Evolutionary conservation across 2,329 filamentous ascomycete genomes (phyloP), one percentile per base, ranked within the genome.

Genomic region (Neofusicoccum sp.): DNA sequence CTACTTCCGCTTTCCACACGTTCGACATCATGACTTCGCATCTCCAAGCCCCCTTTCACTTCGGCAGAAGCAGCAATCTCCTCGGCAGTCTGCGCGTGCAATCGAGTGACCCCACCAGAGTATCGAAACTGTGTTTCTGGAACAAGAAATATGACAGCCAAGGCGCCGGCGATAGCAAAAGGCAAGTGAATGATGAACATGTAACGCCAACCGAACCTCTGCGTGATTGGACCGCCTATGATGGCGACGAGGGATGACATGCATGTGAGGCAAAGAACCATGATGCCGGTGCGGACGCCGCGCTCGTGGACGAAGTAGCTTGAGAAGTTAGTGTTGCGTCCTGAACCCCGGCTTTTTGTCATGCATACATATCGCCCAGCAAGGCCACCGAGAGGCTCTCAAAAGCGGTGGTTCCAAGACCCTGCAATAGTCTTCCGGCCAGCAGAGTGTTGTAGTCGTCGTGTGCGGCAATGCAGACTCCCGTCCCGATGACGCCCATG

Each of bases 351-450:
- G n/a, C n/a, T n/a, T n/a, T n/a, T n/a, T n/a, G n/a, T n/a, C n/a
- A n/a, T n/a, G n/a, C 14, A 41, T 43, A 73, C 61, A 74, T 68
- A 51, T 74, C 72, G 8, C 72, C 71, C 6, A 73, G 66, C 1
- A 70, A 65, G 2, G 72, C 70, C 11, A 73, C 65, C 4, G 68
- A 69, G 3, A 74, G 65, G 24, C 68, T 71, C 62, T 73, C 72
- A 61, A 69, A 74, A 2, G 72, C 72, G 4, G 71, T 73, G 2
- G 68, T 68, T 0, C 71, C 71, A 3, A 73, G 56, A 1, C 72
- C 71, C 40, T 73, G 71, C 4, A 74, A 44, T 51, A 73, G 65
- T 12, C 71, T 68, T 8, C 71, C 71, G 2, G 68, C 69, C n/a
- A 73, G 69, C 1, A 74, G 65, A 3, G 70, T 69, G n/a, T 68